Percentiles rank a stretch among this genome's conserved stretches.
phyloP scores from a whole-genome alignment of 2,329 filamentous ascomycete genomes.

The Arthrobotrys megalospora region DNA sequence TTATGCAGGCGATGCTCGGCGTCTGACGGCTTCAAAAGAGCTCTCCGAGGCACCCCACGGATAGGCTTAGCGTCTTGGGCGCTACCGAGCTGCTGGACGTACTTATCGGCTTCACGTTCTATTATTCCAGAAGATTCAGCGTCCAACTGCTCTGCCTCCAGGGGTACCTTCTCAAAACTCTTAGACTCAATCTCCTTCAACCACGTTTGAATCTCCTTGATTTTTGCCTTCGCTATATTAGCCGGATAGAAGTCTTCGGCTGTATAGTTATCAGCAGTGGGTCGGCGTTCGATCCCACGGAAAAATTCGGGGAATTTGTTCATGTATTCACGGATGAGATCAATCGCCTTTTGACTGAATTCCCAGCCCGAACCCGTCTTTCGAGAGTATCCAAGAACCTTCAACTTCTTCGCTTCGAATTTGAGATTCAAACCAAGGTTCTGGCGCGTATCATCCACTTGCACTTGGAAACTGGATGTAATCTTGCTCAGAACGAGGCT shows the following conservation, averaged over 20 bases:
- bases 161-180: constrained; percentile 93
- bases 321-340: constrained; percentile 90
- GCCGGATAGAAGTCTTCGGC: constrained; percentile 89
- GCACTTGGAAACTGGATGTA: constrained; percentile 91
- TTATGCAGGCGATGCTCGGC: constrained; percentile 92
- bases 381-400: constrained; percentile 94
- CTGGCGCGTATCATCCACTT: constrained; percentile 83
- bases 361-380: constrained; percentile 92
- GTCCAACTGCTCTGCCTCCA: constrained; percentile 96
- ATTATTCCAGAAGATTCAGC: constrained; percentile 88
- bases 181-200: constrained; percentile 91
- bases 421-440: constrained; percentile 97
- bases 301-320: constrained; percentile 95
- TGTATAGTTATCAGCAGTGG: constrained; percentile 84
- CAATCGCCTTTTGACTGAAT: constrained; percentile 87
- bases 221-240: constrained; percentile 79
- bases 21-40: constrained; percentile 91
- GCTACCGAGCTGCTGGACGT: constrained; percentile 64
- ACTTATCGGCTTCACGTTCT: constrained; percentile 79
- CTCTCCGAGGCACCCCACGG: constrained; percentile 80
- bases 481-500: constrained; percentile 93
- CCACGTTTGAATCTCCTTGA: constrained; percentile 96
- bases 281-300: constrained; percentile 85
- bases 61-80: constrained; percentile 76
- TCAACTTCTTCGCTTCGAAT: constrained; percentile 94